These are phyloP conservation scores for Pisolithus microcarpus DNA, from an alignment of 768 basidiomycete species.

Conservation along the genomic window DNA sequence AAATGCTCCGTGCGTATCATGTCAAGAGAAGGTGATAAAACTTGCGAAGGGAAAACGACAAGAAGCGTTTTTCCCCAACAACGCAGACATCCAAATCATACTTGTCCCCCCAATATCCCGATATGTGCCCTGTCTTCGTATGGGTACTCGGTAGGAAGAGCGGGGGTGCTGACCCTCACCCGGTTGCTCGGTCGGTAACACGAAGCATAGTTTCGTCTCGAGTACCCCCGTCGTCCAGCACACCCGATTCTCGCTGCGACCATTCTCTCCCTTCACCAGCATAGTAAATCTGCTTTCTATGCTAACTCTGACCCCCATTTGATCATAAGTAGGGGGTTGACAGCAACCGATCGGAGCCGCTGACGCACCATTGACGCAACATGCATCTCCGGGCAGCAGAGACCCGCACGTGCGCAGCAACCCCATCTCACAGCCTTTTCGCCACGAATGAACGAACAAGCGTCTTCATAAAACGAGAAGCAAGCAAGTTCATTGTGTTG, in stretches of 20 bases:
- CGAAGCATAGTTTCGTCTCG: not conserved
- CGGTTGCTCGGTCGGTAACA: not conserved
- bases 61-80: too few species aligned
- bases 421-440: not conserved
- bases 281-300: not conserved
- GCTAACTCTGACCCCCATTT: not conserved
- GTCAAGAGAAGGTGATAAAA: too few species aligned
- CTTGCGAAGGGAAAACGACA: too few species aligned
- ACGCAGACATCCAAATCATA: too few species aligned
- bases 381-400: not conserved
- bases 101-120: too few species aligned
- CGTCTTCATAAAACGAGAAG: too few species aligned
- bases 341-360: not conserved
- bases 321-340: too few species aligned
- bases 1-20: too few species aligned
- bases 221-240: conserved; percentile 6
- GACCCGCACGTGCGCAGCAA: not conserved
- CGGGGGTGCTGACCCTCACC: not conserved
- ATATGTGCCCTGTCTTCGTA: too few species aligned
- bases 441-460: conserved; percentile 1
- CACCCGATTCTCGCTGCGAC: not conserved
- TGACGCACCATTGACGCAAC: not conserved
- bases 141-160: not conserved
- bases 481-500: not conserved
- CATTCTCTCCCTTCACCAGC: not conserved